Evolutionary conservation across 768 basidiomycete genomes (phyloP).

Genomic region (Boletus huronensis): DNA sequence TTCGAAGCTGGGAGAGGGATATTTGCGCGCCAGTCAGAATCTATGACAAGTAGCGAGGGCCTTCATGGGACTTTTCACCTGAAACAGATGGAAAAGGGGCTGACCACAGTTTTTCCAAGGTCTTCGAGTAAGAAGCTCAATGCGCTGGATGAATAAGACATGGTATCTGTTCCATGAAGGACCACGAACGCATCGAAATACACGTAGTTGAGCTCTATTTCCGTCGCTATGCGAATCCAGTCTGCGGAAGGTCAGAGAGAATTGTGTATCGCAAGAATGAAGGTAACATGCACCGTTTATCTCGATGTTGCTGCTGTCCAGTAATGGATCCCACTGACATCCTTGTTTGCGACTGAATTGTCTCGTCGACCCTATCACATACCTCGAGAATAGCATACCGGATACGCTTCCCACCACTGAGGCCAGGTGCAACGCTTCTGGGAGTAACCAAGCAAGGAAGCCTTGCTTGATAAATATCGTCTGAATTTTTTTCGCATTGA

Average conservation of each 20-base stretch:
- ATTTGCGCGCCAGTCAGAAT: slow-evolving; percentile 94
- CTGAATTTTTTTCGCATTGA: slow-evolving; percentile 46
- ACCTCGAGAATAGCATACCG: slow-evolving; percentile 86
- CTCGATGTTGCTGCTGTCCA: slow-evolving; percentile 89
- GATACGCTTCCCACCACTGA: slow-evolving; percentile 63
- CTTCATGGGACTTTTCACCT: neutral
- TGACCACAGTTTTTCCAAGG: slow-evolving; percentile 85
- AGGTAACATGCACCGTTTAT: slow-evolving; percentile 54
- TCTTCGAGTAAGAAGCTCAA: slow-evolving; percentile 91
- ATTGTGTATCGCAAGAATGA: neutral
- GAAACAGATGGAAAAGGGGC: slow-evolving; percentile 9
- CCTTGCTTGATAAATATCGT: slow-evolving; percentile 67
- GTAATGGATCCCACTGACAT: slow-evolving; percentile 74
- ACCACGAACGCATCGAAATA: slow-evolving; percentile 88
- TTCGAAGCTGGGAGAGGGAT: slow-evolving; percentile 85
- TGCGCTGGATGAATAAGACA: slow-evolving; percentile 87
- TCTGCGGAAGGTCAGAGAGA: slow-evolving; percentile 42
- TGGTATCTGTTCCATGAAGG: slow-evolving; percentile 88
- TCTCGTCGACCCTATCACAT: slow-evolving; percentile 7
- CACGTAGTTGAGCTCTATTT: slow-evolving; percentile 89
- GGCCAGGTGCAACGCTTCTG: slow-evolving; percentile 58
- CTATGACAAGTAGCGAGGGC: slow-evolving; percentile 35
- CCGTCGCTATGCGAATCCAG: slow-evolving; percentile 87
- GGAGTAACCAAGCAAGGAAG: slow-evolving; percentile 80
- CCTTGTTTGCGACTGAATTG: neutral